Evolutionary conservation across 192 early-diverging fungal genomes (phyloP), one percentile per base, ranked within the genome.

Genomic region (Spinellus fusiger): DNA sequence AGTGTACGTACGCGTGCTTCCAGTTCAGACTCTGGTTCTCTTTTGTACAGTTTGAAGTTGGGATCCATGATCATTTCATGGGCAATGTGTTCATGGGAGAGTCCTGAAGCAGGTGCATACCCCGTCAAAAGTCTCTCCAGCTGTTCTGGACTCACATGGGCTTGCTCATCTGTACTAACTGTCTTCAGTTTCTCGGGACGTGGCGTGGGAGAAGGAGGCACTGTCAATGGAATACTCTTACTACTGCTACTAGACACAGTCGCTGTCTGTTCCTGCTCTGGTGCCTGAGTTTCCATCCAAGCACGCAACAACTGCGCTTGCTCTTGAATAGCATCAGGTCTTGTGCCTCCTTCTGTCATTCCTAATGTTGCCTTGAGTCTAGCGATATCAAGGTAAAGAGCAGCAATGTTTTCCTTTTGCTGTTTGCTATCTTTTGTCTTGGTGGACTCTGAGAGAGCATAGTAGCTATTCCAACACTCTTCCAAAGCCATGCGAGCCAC

Each of bases 61-160:
- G 91, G 85, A 67, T 93, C 80, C 66, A 91, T 58, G 22, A 85
- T 81, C 12, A 93, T 58, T 64, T 93, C 91, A 66, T 93, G 91
- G 0, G 87, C 83, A 35, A 93, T 63, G 54, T 86, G 76, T 32
- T 87, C 76, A 59, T 90, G 91, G 27, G 75, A 71, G 28, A 85
- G 59, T 1, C 66, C 59, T 9, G 58, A 51, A 15, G 68, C 52
- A 31, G 58, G 55, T 8, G 75, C 75, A 56, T 77, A 81, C 5
- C 66, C 76, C 16, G 59, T 49, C 1, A 77, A 61, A 4, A 77
- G 57, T 25, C 59, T 50, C 27, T 57, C 37, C 16, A 82, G 71
- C 35, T 84, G 71, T 25, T 65, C 40, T 2, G 40, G 40, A 10
- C 40, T 44, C 3, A 44, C 40, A 18, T 44, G 40, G 40, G 18